A percentile compares a stretch with the other conserved stretches of the same genome.
Evolutionary conservation across 106 monocot species (phyloP).

Genomic region (Vanilla planifolia): DNA sequence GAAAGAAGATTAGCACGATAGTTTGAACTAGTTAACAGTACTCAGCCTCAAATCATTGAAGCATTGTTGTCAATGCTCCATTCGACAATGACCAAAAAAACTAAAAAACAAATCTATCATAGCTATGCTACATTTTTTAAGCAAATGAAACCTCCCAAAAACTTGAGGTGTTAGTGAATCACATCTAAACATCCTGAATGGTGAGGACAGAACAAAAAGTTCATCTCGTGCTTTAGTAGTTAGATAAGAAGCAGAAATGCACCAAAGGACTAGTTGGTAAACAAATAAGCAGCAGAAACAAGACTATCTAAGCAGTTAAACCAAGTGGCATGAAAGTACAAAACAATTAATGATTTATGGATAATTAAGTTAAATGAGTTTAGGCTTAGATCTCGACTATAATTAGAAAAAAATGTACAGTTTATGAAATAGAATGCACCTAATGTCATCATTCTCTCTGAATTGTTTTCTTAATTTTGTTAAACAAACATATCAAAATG

Average conservation of each 20-base stretch:
- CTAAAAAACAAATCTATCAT: not conserved
- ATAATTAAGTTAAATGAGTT: too few species aligned
- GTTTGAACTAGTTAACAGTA: not conserved
- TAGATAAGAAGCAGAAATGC: not conserved
- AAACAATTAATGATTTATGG: not conserved
- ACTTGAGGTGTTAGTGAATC: not conserved
- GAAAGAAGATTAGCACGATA: not conserved
- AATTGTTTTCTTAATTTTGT: too few species aligned
- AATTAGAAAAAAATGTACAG: too few species aligned
- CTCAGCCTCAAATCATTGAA: not conserved
- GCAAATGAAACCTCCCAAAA: not conserved
- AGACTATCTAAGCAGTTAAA: not conserved
- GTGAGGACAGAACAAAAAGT: not conserved
- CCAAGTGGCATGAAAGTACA: not conserved
- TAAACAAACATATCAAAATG: too few species aligned
- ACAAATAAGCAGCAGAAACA: not conserved
- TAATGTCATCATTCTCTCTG: too few species aligned
- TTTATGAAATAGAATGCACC: too few species aligned
- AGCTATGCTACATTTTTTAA: not conserved
- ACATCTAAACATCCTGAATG: not conserved
- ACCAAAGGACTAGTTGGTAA: not conserved
- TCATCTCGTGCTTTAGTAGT: not conserved
- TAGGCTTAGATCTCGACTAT: too few species aligned
- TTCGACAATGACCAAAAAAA: not conserved
- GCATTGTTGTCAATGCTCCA: too few species aligned